Conservation (phyloP, 768 basidiomycete species). For the Galerina sulciceps region DNA sequence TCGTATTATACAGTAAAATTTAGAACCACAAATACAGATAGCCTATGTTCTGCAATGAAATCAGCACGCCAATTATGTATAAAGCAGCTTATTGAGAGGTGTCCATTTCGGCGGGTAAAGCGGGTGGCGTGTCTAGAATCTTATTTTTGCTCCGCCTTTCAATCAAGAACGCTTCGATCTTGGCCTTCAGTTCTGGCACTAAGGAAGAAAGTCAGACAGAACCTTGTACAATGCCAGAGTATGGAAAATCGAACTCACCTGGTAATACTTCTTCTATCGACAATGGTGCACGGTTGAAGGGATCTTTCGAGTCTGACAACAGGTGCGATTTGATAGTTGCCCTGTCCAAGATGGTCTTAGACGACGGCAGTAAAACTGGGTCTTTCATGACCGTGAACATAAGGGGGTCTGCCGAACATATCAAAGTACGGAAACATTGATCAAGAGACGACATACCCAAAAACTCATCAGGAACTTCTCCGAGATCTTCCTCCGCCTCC, state of each 20-base stretch:
- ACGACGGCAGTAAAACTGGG: slow-evolving; percentile 89
- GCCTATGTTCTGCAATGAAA: not conserved
- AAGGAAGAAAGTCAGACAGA: slow-evolving; percentile 14
- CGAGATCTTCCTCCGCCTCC: slow-evolving; percentile 89
- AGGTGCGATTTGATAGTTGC: slow-evolving; percentile 95
- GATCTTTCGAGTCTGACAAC: slow-evolving; percentile 89
- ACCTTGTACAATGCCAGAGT: not conserved
- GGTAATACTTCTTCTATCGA: slow-evolving; percentile 79
- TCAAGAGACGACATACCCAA: slow-evolving; percentile 58
- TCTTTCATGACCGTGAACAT: slow-evolving; percentile 95
- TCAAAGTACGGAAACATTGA: slow-evolving; percentile 4
- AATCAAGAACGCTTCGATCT: slow-evolving; percentile 71
- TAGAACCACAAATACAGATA: too few relatives aligned
- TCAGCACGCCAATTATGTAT: not conserved
- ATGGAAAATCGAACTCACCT: slow-evolving; percentile 45
- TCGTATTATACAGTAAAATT: too few relatives aligned
- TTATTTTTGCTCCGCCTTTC: slow-evolving; percentile 54
- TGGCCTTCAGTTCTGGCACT: slow-evolving; percentile 74
- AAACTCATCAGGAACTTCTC: slow-evolving; percentile 95
- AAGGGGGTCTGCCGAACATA: slow-evolving; percentile 67
- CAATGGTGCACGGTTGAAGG: slow-evolving; percentile 91
- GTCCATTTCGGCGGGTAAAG: slow-evolving; percentile 12
- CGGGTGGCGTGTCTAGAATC: slow-evolving; percentile 13
- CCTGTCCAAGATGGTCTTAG: slow-evolving; percentile 78
- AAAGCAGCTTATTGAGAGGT: slow-evolving; percentile 5